These are phyloP conservation scores for Epichloe glyceriae DNA, from an alignment of 2,329 filamentous ascomycete genomes.

Conservation along the genomic window DNA sequence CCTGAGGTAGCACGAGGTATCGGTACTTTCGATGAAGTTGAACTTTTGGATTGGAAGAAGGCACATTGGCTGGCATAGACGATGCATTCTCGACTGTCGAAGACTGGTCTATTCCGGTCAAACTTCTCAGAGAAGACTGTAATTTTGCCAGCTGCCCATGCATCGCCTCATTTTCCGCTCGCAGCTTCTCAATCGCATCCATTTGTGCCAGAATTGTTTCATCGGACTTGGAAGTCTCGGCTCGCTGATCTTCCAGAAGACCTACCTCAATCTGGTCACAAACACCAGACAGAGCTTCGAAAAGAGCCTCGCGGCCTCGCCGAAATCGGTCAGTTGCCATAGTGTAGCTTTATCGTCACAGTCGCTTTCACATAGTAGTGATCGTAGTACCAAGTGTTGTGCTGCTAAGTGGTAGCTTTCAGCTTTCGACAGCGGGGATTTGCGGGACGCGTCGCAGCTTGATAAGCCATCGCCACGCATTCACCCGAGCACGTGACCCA, in stretches of 20 bases:
- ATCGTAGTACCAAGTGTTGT: neutral
- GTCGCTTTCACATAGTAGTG: neutral
- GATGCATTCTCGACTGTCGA: neutral
- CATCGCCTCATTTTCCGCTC: conserved; percentile 30
- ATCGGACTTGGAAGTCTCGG: neutral
- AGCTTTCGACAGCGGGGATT: neutral
- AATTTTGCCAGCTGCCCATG: conserved; percentile 19
- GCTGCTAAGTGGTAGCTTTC: neutral
- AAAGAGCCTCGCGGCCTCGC: conserved; percentile 25
- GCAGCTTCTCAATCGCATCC: conserved; percentile 21
- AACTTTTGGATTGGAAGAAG: neutral
- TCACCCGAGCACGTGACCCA: neutral
- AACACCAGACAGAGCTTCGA: conserved; percentile 25
- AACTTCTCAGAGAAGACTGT: neutral
- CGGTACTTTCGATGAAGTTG: neutral
- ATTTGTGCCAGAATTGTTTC: neutral
- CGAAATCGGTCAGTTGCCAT: conserved; percentile 28
- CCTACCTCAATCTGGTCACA: conserved; percentile 23
- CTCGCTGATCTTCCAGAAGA: neutral
- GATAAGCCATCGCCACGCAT: neutral
- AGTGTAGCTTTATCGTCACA: neutral
- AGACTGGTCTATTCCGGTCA: neutral
- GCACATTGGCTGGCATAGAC: neutral
- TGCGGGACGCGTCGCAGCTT: neutral
- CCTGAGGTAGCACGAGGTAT: conserved; percentile 12